Evolutionary conservation across 169 alveolate species (phyloP), one percentile per base, ranked within the genome.

Genomic region (Cryptosporidium tyzzeri): DNA sequence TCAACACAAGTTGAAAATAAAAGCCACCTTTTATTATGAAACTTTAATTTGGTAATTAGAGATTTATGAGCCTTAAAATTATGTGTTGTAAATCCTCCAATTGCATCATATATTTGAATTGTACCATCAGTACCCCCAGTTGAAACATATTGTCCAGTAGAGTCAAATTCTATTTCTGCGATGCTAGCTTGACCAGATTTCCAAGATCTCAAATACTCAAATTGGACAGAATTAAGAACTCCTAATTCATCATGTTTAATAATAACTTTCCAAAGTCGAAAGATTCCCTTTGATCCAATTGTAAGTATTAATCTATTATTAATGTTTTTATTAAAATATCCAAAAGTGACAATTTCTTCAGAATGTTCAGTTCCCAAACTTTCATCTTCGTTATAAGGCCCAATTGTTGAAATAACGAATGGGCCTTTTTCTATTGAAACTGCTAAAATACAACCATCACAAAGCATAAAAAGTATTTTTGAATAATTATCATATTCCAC

Each of bases 71-170:
- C 26, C 65, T 59, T 80, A 80, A 35, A 80, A 9, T 37, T n/a
- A 29, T 80, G 89, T 1, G 89, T 80, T 23, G 68, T 65, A 65
- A 80, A 80, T 18, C 89, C 89, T 45, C 89, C 89, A 62, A 65
- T n/a, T 44, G 80, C 62, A 62, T 80, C 89, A 59, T 80, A 80
- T 21, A 80, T 50, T 21, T 80, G 73, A 45, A 80, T 80, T 9
- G 69, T 61, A 26, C 89, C 89, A 80, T 80, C 89, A 5, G 80
- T 80, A 23, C 89, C 75, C 12, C 89, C 89, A 26, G 80, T 62
- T 0, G 89, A 33, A 62, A 80, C 75, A 44, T 80, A 80, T 65
- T 80, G 89, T 1, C 89, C 89, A 44, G 89, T 80, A 8, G 18
- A 29, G 41, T 80, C 89, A 62, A 80, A 80, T 41, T 65, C 73